Evolutionary conservation across 495 filamentous ascomycete genomes (phyloP).

Genomic region (Opeltia flavorubescens): DNA sequence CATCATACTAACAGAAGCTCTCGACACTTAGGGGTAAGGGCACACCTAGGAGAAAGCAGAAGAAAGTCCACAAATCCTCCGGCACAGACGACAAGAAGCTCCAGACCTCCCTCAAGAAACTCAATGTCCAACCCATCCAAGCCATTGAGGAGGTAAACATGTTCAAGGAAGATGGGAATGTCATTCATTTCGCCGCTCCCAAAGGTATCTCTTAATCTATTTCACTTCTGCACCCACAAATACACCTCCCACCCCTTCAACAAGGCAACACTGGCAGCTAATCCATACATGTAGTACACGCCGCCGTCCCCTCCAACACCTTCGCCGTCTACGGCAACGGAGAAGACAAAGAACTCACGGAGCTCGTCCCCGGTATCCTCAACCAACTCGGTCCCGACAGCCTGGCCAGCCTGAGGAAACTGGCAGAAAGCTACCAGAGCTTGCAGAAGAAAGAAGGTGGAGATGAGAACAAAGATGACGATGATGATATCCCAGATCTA

Average conservation of each 20-base stretch:
- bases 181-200: constrained; percentile 95
- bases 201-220: constrained; percentile 53
- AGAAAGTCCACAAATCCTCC: constrained; percentile 86
- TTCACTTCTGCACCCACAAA: neutral
- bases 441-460: constrained; percentile 76
- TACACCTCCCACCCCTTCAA: neutral
- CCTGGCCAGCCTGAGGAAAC: constrained; percentile 92
- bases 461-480: constrained; percentile 57
- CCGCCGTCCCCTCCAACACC: constrained; percentile 89
- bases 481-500: constrained; percentile 86
- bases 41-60: constrained; percentile 92
- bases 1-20: too few relatives aligned
- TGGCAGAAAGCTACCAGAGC: constrained; percentile 98
- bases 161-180: constrained; percentile 99
- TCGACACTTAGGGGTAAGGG: constrained; percentile 69
- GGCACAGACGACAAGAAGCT: constrained; percentile 99
- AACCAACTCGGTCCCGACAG: constrained; percentile 98
- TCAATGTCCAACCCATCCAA: constrained; percentile 94
- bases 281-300: constrained; percentile 57
- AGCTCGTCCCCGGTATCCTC: constrained; percentile 97
- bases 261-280: neutral
- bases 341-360: constrained; percentile 98
- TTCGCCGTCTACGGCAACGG: constrained; percentile 98
- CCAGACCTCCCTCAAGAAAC: constrained; percentile 84
- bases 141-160: constrained; percentile 99